Evolutionary conservation across 1,139 yeast genomes (phyloP), one percentile per base, ranked within the genome.

Genomic region (Taphrina deformans): DNA sequence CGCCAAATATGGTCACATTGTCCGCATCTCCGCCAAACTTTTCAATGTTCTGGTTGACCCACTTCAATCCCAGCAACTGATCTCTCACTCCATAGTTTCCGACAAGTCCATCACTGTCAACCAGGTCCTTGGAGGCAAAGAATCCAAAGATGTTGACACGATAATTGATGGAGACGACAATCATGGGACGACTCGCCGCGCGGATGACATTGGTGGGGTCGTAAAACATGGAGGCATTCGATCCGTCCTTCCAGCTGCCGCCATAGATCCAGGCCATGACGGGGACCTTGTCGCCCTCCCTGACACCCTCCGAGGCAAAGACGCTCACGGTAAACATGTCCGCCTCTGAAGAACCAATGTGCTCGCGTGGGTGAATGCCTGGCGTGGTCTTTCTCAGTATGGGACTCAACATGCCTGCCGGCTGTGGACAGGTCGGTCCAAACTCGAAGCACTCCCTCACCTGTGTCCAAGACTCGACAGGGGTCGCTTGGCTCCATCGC

Each of bases 181-280:
- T 71, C 50, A 77, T 73, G n/a, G 59, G 65, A 23, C 40, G 40
- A 56, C 73, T 71, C 10, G 70, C 69, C 12, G 53, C 10, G 31
- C 69, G 65, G 0, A 77, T 76, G 23, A 77, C 70, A 7, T 64
- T 62, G 3, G 75, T 65, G 24, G 77, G 77, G 65, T 77, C 73
- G 66, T 75, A 73, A 2, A 71, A 70, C 4, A 75, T 73, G 48
- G 75, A 75, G 5, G 73, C 68, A 31, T 73, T 69, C 1, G 77
- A 73, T 1, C 79, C 78, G 16, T 66, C 69, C 9, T 66, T 40
- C 64, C 75, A 76, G 0, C 78, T 75, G n/a, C 80, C 79, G 3
- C 79, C 80, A 65, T 76, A 76, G 53, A 77, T 71, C 78, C 78
- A 77, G n/a, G 74, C 69, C 69, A 74, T 70, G n/a, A 74, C 77